Evolutionary conservation across 805 yeast species (phyloP).

Genomic region (Yarrowia keelungensis): DNA sequence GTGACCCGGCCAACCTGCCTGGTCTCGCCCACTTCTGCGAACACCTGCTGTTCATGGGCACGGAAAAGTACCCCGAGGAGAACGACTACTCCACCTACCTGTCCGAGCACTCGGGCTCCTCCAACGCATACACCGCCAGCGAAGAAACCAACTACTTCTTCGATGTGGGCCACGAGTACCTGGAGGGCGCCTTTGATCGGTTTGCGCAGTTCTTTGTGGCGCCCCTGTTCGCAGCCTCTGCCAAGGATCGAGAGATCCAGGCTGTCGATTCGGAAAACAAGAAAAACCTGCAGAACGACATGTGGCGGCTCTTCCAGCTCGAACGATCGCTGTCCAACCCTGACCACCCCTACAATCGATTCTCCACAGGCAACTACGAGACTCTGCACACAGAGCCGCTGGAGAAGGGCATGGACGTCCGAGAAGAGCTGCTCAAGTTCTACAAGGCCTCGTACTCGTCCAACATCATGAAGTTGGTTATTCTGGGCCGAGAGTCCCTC

Average conservation of each 20-base stretch:
- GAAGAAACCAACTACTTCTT: constrained; percentile 91
- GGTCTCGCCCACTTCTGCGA: constrained; percentile 94
- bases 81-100: constrained; percentile 76
- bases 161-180: constrained; percentile 75
- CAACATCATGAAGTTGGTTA: constrained; percentile 84
- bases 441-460: constrained; percentile 78
- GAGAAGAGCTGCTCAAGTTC: constrained; percentile 80
- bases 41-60: constrained; percentile 83
- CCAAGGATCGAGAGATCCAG: constrained; percentile 89
- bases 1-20: constrained; percentile 71
- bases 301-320: constrained; percentile 87
- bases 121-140: constrained; percentile 91
- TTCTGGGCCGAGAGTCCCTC: constrained; percentile 80
- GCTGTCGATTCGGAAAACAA: constrained; percentile 97
- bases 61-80: constrained; percentile 75
- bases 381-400: constrained; percentile 77
- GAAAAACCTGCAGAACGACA: constrained; percentile 87
- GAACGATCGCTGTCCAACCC: constrained; percentile 77
- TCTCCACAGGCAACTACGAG: constrained; percentile 84
- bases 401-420: constrained; percentile 68
- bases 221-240: constrained; percentile 74
- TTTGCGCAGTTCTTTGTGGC: constrained; percentile 90
- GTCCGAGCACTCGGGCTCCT: constrained; percentile 83
- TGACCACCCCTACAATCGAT: constrained; percentile 82
- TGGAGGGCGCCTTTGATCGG: constrained; percentile 89